Percentiles rank a stretch among this genome's conserved stretches.
Conservation (phyloP, 768 basidiomycete genomes). For the Dentipellis sp. region DNA sequence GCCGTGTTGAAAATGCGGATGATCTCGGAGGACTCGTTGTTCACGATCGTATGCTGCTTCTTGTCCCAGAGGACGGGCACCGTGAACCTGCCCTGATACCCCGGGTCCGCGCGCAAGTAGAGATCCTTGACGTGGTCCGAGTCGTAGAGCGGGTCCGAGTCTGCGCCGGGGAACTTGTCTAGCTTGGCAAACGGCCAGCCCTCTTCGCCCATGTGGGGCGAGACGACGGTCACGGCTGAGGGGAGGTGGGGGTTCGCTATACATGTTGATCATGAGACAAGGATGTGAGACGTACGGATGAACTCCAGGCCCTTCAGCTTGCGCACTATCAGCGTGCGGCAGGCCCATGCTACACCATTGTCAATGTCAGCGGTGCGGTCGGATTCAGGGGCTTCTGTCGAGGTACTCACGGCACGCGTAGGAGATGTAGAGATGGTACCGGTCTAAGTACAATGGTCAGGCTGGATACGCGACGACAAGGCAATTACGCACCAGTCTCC, state of each 20-base stretch:
- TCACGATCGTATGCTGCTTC: constrained; percentile 79
- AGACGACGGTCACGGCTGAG: constrained; percentile 70
- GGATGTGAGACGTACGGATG: constrained; percentile 47
- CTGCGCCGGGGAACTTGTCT: constrained; percentile 62
- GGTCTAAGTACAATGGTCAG: constrained; percentile 36
- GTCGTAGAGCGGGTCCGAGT: constrained; percentile 65
- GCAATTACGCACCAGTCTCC: constrained; percentile 53
- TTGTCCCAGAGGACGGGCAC: constrained; percentile 93
- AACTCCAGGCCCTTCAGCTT: constrained; percentile 87
- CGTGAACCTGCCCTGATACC: constrained; percentile 74
- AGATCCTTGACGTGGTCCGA: constrained; percentile 73
- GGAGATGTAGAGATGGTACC: constrained; percentile 89
- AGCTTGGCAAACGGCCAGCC: constrained; percentile 84
- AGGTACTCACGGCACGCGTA: constrained; percentile 66
- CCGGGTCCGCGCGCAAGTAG: constrained; percentile 66
- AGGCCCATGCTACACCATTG: constrained; percentile 72
- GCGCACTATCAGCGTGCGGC: constrained; percentile 78
- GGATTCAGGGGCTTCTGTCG: background rate
- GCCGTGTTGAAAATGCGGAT: constrained; percentile 87
- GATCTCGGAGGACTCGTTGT: constrained; percentile 93
- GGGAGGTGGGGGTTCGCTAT: background rate
- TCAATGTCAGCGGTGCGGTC: background rate
- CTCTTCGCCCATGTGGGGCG: constrained; percentile 72
- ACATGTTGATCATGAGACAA: no score
- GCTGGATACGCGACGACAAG: background rate